Base-by-base conservation (phyloP, 2,329 filamentous ascomycete genomes). In the Camillea tinctor region DNA sequence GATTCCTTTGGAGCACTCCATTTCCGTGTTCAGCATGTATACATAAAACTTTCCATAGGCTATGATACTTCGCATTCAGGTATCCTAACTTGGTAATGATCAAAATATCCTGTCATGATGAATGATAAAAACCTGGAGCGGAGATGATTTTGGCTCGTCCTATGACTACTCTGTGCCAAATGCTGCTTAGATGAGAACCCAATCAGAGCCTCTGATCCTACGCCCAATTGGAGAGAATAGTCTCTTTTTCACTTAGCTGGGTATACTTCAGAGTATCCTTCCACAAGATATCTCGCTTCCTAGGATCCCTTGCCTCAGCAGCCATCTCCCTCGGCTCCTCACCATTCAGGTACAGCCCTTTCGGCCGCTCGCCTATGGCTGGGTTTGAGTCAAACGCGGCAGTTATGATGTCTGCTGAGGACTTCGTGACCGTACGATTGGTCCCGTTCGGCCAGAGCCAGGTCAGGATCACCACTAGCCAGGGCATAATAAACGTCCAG, bases 261-360 rank as follows among this genome's bases (percentile, higher is more conserved):
- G 58, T 36, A 40, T 59, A 52, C 52, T 60, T 60, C n/a, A 57
- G 49, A 1, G 54, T 59, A 20, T 61, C 59, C 36, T 26, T 30
- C 61, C 59, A 63, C 8, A 63, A 56, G 44, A 57, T 24, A 2
- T 61, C 26, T 19, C 61, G 56, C n/a, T 57, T 61, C 15, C 17
- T 11, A 15, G 40, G 17, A 36, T 59, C 56, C n/a, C 51, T 56
- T 4, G 55, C 50, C 58, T 60, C 61, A 2, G 15, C 50, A 15
- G 55, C 50, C 23, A 58, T 58, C 50, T 56, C 44, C 13, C 52
- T 15, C n/a, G 24, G 58, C 21, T 30, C 19, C 36, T n/a, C 52
- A 15, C 54, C 58, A 24, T 60, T 50, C 19, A 52, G 53, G 40
- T 63, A 63, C 54, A 23, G 22, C 13, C 54, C 58, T 30, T 59